Percentiles rank a stretch among this genome's conserved stretches.
Conservation (phyloP, 805 yeast genomes). For the Cyberlindnera suaveolens region DNA sequence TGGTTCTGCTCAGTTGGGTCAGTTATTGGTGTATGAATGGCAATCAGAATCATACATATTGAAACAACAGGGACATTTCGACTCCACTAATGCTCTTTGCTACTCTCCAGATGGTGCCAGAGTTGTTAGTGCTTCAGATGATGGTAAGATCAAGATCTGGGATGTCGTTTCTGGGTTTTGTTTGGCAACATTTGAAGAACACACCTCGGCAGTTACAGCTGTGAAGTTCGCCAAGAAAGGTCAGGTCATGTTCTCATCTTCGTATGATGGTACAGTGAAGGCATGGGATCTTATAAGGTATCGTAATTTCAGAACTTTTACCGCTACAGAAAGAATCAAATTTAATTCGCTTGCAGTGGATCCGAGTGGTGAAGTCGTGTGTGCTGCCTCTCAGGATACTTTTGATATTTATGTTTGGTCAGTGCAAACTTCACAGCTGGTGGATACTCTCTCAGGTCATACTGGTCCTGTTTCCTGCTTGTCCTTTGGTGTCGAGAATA, state of each 20-base stretch:
- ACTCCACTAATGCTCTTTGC: constrained; percentile 72
- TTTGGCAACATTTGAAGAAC: constrained; percentile 86
- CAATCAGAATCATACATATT: constrained; percentile 92
- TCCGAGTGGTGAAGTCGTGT: constrained; percentile 94
- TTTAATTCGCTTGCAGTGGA: constrained; percentile 89
- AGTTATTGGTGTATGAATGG: constrained; percentile 95
- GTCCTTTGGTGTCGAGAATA: constrained; percentile 75
- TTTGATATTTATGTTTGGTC: constrained; percentile 95
- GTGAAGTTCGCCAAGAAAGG: constrained; percentile 86
- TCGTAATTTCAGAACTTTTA: constrained; percentile 90
- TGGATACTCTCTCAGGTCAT: constrained; percentile 87
- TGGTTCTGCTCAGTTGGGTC: constrained; percentile 90
- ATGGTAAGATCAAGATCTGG: constrained; percentile 96
- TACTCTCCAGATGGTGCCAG: constrained; percentile 95
- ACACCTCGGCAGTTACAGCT: constrained; percentile 81
- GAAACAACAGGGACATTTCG: constrained; percentile 97
- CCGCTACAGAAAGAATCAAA: constrained; percentile 84
- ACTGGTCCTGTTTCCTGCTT: constrained; percentile 91
- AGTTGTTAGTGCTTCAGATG: constrained; percentile 91
- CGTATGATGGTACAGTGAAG: constrained; percentile 92
- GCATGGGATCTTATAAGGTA: constrained; percentile 95
- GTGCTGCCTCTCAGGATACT: constrained; percentile 88
- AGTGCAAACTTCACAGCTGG: constrained; percentile 87
- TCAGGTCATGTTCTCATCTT: constrained; percentile 84
- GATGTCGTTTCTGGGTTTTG: constrained; percentile 91